Evolutionary conservation across 225 moss, liverwort and hornwort genomes (phyloP).

Genomic region (Straminergon stramineum): DNA sequence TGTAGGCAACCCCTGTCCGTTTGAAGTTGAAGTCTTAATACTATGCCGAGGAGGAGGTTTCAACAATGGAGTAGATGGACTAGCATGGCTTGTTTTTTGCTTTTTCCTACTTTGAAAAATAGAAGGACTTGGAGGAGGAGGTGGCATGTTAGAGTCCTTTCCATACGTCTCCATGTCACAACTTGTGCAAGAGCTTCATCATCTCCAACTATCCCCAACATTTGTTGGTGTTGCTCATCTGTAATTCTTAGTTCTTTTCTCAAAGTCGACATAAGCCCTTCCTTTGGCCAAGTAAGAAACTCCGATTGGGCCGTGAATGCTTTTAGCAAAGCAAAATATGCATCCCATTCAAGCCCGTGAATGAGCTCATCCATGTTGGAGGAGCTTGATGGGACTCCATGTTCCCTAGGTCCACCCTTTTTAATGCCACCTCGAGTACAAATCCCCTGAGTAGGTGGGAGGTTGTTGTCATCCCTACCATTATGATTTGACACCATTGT

Average conservation of each 20-base stretch:
- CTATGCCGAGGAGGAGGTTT: fast-evolving
- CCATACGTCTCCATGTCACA: conserved; percentile 24
- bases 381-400: conserved; percentile 30
- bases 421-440: not conserved
- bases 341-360: conserved; percentile 43
- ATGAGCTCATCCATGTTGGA: conserved; percentile 29
- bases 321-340: conserved; percentile 45
- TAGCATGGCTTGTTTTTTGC: conserved; percentile 35
- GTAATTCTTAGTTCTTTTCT: conserved; percentile 56
- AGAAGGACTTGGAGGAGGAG: conserved; percentile 31
- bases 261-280: conserved; percentile 46
- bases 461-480: conserved; percentile 38
- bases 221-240: conserved; percentile 49
- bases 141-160: not conserved
- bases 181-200: conserved; percentile 34
- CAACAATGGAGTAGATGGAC: not conserved
- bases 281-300: conserved; percentile 31
- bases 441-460: conserved; percentile 28
- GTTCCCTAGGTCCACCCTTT: conserved; percentile 29
- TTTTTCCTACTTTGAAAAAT: conserved; percentile 39
- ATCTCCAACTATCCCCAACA: conserved; percentile 22
- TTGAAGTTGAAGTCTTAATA: too few species aligned
- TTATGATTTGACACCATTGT: not conserved
- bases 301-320: conserved; percentile 63
- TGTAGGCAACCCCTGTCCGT: not conserved